Evolutionary conservation across 495 filamentous ascomycete species (phyloP), one percentile per base, ranked within the genome.

Genomic region (Acidiella bohemica): DNA sequence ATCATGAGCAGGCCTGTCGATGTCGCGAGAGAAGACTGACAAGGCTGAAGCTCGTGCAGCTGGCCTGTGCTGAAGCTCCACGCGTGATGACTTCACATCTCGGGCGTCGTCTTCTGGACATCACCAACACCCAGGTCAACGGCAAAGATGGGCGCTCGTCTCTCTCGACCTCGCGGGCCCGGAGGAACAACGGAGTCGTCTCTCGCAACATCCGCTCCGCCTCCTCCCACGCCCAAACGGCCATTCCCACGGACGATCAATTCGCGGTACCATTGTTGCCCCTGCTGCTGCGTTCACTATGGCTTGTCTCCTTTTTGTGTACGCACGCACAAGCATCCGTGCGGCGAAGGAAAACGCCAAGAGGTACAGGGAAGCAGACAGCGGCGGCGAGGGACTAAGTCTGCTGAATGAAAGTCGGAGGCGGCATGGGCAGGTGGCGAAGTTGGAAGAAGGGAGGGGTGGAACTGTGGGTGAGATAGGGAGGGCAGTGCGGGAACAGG

Each of bases 271-370:
- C 1, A 34, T 60, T 28, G 47, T 54, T 21, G 57, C 58, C 29
- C 64, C 64, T 6, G 39, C 61, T 2, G 65, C 63, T 9, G 64
- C 65, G 2, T 42, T 64, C n/a, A 66, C 60, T 4, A 66, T 67
- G 65, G 65, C 65, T n/a, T 23, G 54, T 20, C 39, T 68, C 4
- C 59, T 67, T 24, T 61, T 66, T 40, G 55, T 64, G 5, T 68
- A 68, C 45, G 51, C 60, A 1, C 54, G 63, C 13, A 61, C 57
- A 8, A 62, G 57, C 30, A 68, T 68, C 36, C 53, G 53, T 22
- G 60, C 60, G 0, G 65, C 65, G 7, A 65, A 64, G 27, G 39
- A 49, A 24, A 67, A 64, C 32, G 64, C 64, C 13, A 37, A 55
- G 38, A 49, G 53, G 33, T 56, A 60, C 33, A 54, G 59, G n/a